These are phyloP conservation scores for Corylus americana DNA, from an alignment of 306 rosid genomes.

Conservation along the genomic window DNA sequence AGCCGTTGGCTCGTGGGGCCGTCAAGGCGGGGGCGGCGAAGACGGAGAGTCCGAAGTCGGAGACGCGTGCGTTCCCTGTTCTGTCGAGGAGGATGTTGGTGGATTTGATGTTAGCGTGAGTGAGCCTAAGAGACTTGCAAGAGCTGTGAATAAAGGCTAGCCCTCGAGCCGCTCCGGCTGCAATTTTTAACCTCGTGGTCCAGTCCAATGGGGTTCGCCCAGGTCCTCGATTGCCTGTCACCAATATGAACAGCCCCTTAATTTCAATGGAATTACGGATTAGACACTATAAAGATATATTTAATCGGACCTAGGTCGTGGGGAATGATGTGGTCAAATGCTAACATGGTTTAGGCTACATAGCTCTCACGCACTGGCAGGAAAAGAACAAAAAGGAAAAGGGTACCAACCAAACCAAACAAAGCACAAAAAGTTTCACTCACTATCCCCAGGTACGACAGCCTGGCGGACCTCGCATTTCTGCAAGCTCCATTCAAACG, in stretches of 20 bases:
- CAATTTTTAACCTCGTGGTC: slow-evolving; percentile 81
- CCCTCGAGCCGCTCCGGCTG: slow-evolving; percentile 80
- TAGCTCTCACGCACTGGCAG: too few species aligned
- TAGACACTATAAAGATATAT: background rate
- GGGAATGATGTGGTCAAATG: background rate
- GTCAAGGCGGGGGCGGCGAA: slow-evolving; percentile 38
- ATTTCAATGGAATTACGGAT: slow-evolving; percentile 19
- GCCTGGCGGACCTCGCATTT: background rate
- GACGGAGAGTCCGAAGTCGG: slow-evolving; percentile 73
- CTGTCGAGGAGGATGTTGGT: slow-evolving; percentile 71
- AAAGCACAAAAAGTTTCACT: too few species aligned
- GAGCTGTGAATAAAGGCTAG: slow-evolving; percentile 73
- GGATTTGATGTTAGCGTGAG: slow-evolving; percentile 87
- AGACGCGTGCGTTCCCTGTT: slow-evolving; percentile 56
- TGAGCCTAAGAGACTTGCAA: slow-evolving; percentile 53
- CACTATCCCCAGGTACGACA: background rate
- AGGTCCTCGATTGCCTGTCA: slow-evolving; percentile 84
- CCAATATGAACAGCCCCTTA: slow-evolving; percentile 1
- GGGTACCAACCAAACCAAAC: too few species aligned
- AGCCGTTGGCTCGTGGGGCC: slow-evolving; percentile 56
- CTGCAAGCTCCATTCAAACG: background rate
- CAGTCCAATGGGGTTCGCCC: slow-evolving; percentile 90
- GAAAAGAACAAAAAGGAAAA: too few species aligned
- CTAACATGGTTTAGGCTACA: too few species aligned
- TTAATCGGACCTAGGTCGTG: background rate